Percentiles rank a stretch among this genome's conserved stretches.
Evolutionary conservation across 345 rosid genomes (phyloP).

Genomic region (Boechera stricta): DNA sequence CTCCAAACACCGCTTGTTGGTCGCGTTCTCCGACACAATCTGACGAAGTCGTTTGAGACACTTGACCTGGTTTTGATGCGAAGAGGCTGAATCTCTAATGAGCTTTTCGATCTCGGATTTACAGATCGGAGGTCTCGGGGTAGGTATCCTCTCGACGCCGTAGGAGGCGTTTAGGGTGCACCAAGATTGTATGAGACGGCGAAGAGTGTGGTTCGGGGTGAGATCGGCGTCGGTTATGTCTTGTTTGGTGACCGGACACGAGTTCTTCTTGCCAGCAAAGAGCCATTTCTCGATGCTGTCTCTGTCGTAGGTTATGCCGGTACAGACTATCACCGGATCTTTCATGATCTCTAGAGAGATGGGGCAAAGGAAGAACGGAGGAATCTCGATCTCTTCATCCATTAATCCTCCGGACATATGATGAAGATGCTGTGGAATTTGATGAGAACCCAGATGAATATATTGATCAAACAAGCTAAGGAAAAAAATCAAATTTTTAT

Average conservation of each 20-base stretch:
- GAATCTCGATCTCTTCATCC: conserved; percentile 72
- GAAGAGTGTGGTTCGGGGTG: conserved; percentile 88
- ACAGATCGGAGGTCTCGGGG: conserved; percentile 76
- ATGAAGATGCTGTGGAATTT: conserved; percentile 16
- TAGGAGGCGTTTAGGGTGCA: conserved; percentile 79
- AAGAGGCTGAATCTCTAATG: conserved; percentile 52
- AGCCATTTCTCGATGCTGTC: conserved; percentile 76
- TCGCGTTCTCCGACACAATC: conserved; percentile 57
- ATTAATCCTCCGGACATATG: conserved; percentile 30
- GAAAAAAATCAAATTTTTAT: background rate
- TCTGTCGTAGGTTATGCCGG: conserved; percentile 78
- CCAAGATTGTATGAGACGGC: conserved; percentile 92
- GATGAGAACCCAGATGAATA: conserved; percentile 29
- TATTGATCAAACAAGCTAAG: conserved; percentile 26
- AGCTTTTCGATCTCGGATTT: conserved; percentile 66
- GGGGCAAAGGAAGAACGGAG: conserved; percentile 68
- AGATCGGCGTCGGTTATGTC: conserved; percentile 59
- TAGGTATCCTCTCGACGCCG: conserved; percentile 86
- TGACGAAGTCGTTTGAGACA: conserved; percentile 62
- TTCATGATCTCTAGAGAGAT: conserved; percentile 77
- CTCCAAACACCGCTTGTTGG: conserved; percentile 75
- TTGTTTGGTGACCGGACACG: conserved; percentile 81
- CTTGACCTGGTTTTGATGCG: conserved; percentile 52
- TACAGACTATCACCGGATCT: conserved; percentile 67
- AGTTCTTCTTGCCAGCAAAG: conserved; percentile 53